These are phyloP conservation scores for Blastobotrys chiropterorum DNA, from an alignment of 805 yeast species.

Conservation along the genomic window DNA sequence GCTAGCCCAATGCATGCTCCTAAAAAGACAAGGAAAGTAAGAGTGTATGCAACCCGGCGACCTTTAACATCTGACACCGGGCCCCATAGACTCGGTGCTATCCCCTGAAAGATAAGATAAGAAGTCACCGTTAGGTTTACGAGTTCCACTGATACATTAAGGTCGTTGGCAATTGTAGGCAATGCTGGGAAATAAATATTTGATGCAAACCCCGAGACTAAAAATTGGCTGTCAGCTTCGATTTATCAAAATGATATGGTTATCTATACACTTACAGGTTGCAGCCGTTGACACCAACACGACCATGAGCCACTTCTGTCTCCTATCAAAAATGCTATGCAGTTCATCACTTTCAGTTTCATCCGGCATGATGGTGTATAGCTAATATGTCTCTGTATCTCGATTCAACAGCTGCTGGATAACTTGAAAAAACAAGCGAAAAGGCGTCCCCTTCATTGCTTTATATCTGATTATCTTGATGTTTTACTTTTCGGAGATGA, in stretches of 20 bases:
- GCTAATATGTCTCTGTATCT: not conserved
- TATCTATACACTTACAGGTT: not conserved
- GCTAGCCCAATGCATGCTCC: slow-evolving; percentile 66
- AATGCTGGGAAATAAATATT: slow-evolving; percentile 71
- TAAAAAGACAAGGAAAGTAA: slow-evolving; percentile 49
- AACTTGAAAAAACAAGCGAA: no score
- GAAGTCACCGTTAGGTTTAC: slow-evolving; percentile 71
- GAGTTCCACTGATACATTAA: slow-evolving; percentile 48
- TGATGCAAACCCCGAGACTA: not conserved
- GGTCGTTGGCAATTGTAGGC: slow-evolving; percentile 47
- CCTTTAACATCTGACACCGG: slow-evolving; percentile 66
- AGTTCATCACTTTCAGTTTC: not conserved
- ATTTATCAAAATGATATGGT: not conserved
- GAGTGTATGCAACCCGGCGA: slow-evolving; percentile 58
- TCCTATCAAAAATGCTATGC: not conserved
- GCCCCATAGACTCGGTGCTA: slow-evolving; percentile 65
- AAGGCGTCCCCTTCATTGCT: no score
- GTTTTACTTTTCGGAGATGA: no score
- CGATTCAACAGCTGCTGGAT: no score
- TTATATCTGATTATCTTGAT: no score
- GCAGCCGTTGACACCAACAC: not conserved
- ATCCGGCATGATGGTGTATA: not conserved
- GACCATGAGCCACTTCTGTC: not conserved
- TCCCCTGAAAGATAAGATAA: slow-evolving; percentile 69
- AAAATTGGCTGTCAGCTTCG: not conserved